Evolutionary conservation across 345 rosid species (phyloP), one percentile per base, ranked within the genome.

Genomic region (Euclidium syriacum): DNA sequence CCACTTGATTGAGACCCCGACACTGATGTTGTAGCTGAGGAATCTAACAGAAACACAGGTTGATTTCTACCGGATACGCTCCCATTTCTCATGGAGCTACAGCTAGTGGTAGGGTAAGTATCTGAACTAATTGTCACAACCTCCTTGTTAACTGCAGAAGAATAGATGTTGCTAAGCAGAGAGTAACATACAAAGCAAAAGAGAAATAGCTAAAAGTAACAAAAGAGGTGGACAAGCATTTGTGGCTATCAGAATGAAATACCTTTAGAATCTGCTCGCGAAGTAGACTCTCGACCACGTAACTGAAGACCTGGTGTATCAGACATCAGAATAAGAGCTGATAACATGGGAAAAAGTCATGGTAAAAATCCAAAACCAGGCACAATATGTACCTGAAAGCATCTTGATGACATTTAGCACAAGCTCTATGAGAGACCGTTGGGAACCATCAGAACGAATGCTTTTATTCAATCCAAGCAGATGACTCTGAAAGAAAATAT

Each of bases 401-500:
- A 79, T 80, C 83, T 89, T 80, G 72, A 87, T 80, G 61, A 73
- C 64, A 62, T 81, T 78, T 25, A 90, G 64, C 53, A 83, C 61
- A 24, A 82, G 80, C 72, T 79, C 79, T 11, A 82, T 69, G 70
- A 85, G 87, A 72, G 85, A 83, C 24, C 78, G 36, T 26, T 34
- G 63, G 27, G 72, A 53, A 55, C 81, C 76, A 55, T 39, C 65
- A 65, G 78, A 66, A 49, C 56, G 75, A 38, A 52, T 51, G 10
- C 67, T 78, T 42, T 75, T 78, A 46, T 62, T 79, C 82, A 85
- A 68, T 78, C 77, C 77, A 59, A 92, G 95, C 78, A 92, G 76
- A 85, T 85, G 90, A 72, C 50, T 73, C 98, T 92, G 74, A 40
- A 64, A 34, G 30, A 36, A 4, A 25, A 10, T 1, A 15, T 20